Conservation (phyloP, 179 eudicot genomes). For the Heliamphora ciliata region DNA sequence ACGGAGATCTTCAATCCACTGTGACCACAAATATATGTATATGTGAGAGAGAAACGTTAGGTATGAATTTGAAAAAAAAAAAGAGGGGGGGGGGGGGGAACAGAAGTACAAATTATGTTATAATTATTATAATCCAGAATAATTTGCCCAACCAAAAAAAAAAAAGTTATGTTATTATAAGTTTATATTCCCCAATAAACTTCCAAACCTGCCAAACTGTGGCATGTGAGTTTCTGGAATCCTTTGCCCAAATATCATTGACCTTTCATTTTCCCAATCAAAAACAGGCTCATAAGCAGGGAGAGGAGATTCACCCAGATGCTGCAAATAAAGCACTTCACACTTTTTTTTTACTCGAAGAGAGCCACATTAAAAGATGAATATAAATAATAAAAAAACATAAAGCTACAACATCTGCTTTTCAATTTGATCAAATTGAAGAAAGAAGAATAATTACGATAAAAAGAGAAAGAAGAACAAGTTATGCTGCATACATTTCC, state of each 20-base stretch:
- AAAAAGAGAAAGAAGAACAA: not conserved
- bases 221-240: conserved; percentile 57
- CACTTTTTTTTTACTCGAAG: not conserved
- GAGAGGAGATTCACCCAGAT: conserved; percentile 81
- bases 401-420: not conserved
- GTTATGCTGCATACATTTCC: not conserved
- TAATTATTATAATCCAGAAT: not conserved
- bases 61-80: not conserved
- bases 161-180: too few species aligned
- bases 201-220: conserved; percentile 64
- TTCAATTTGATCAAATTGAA: not conserved
- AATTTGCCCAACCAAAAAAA: conserved; percentile 9
- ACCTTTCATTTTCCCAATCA: conserved; percentile 98
- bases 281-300: conserved; percentile 96
- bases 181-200: conserved; percentile 2
- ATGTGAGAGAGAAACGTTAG: not conserved
- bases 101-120: not conserved
- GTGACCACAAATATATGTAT: conserved; percentile 7
- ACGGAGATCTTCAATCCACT: conserved; percentile 98
- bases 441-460: not conserved
- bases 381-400: too few species aligned
- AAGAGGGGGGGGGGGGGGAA: not conserved
- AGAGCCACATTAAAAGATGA: not conserved
- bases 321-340: conserved; percentile 41
- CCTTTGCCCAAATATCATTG: conserved; percentile 88